Conservation (phyloP, 768 basidiomycete species). For the Lactarius evosmus region DNA sequence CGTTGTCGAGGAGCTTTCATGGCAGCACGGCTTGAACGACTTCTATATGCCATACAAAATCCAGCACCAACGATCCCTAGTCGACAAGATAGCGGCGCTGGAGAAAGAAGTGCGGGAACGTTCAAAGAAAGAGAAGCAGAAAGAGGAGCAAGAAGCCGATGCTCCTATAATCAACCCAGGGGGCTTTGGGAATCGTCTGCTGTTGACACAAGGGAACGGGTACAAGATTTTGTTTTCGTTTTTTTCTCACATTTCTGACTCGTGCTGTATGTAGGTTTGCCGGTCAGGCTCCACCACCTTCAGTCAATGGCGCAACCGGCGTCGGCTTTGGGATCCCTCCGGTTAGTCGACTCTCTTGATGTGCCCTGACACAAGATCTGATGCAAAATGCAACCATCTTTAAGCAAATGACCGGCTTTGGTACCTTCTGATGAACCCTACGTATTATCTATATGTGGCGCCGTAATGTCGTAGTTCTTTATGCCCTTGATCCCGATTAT, state of each 20-base stretch:
- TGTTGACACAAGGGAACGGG: conserved; percentile 76
- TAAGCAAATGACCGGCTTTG: conserved; percentile 30
- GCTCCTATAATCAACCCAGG: conserved; percentile 88
- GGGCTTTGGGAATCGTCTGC: conserved; percentile 52
- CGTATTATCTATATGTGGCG: conserved; percentile 4
- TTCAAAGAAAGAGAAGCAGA: conserved; percentile 79
- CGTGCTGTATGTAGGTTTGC: conserved; percentile 48
- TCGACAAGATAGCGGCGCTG: conserved; percentile 71
- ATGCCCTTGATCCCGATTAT: conserved; percentile 7
- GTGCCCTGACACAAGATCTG: background rate
- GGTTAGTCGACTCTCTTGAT: conserved; percentile 41
- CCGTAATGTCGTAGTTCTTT: conserved; percentile 5
- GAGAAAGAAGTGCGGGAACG: conserved; percentile 91
- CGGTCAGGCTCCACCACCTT: conserved; percentile 57
- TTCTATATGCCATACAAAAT: conserved; percentile 97
- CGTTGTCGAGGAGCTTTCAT: conserved; percentile 90
- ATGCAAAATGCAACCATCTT: background rate
- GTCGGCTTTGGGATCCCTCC: conserved; percentile 51
- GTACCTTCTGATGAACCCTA: conserved; percentile 21
- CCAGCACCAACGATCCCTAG: conserved; percentile 76
- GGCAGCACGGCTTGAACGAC: conserved; percentile 94
- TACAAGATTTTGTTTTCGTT: conserved; percentile 31
- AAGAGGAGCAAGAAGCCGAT: conserved; percentile 86
- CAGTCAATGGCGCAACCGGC: conserved; percentile 54
- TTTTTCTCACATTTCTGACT: conserved; percentile 9